Percentiles rank a stretch among this genome's conserved stretches.
These are phyloP conservation scores for Pseudogymnoascus sp. DNA, from an alignment of 2,329 filamentous ascomycete species.

Conservation along the genomic window DNA sequence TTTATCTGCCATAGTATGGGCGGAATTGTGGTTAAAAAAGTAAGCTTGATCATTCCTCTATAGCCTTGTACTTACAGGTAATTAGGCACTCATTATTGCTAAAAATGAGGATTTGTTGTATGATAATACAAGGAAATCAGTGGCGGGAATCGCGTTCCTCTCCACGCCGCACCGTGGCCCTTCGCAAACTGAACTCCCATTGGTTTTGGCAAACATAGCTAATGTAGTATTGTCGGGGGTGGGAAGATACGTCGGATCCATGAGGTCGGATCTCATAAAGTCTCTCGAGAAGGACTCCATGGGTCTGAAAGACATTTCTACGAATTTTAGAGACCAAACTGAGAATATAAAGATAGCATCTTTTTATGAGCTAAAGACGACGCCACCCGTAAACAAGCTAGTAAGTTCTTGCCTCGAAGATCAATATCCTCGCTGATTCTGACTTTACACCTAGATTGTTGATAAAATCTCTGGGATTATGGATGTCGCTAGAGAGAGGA, in stretches of 20 bases:
- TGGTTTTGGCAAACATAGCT: background rate
- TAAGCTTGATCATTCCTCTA: background rate
- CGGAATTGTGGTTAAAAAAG: conserved; percentile 18
- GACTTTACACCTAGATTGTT: conserved; percentile 11
- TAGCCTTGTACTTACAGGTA: background rate
- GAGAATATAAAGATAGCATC: conserved; percentile 15
- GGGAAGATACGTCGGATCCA: background rate
- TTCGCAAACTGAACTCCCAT: conserved; percentile 11
- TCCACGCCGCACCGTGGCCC: conserved; percentile 12
- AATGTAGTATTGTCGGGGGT: conserved; percentile 6
- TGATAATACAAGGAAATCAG: background rate
- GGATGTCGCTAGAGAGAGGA: conserved; percentile 11
- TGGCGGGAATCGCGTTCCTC: conserved; percentile 9
- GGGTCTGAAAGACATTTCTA: conserved; percentile 12
- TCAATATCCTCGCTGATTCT: background rate
- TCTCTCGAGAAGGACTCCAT: conserved; percentile 13
- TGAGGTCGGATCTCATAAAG: conserved; percentile 13
- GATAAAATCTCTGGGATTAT: conserved; percentile 11
- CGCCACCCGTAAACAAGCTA: background rate
- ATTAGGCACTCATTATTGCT: conserved; percentile 14
- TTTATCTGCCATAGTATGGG: conserved; percentile 18
- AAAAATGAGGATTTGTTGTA: background rate
- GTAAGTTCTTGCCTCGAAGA: background rate
- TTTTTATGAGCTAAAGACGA: conserved; percentile 15
- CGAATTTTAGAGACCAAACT: conserved; percentile 17